Base-by-base conservation (phyloP, 768 basidiomycete species). In the Gautieria morchelliformis region DNA sequence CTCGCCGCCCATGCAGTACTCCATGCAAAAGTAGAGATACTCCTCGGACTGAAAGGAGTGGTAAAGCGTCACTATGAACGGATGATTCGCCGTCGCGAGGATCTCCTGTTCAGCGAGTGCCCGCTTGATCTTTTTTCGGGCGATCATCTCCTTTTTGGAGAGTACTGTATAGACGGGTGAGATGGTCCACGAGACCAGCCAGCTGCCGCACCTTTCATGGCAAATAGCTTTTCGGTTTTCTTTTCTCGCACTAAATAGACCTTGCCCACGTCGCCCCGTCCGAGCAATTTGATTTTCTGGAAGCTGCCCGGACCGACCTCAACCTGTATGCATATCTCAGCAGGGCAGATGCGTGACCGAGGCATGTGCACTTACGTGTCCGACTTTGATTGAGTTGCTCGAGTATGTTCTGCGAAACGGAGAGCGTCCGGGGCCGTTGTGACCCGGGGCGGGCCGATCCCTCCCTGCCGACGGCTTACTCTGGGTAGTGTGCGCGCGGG, bases 111-210 rank as follows among this genome's bases (percentile, higher is more conserved):
- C 96, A 4, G 96, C 97, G 66, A 99, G 70, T 9, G 95, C 96
- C 60, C 96, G 84, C 71, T 99, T 99, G 75, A 99, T 95, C 78
- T 99, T 99, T 76, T 95, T 96, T 65, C 96, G 84, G 74, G 95
- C 93, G 70, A 99, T 94, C 95, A 99, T 98, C 77, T 99, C 96
- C 77, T 89, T 91, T 77, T 98, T 98, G 52, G 93, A 96, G 46
- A 99, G 77, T 22, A 99, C 96, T 95, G 66, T 68, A 44, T 22
- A 58, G 33, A 56, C 19, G 32, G 10, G 52, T 35, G 9, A 57
- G 48, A 12, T 30, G 2, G 33, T 37, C 5, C 11, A 10, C 15
- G 27, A 46, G 10, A n/a, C 17, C 24, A 46, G 14, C 17, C 7
- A 10, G 19, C 58, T 56, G 42, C 69, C 80, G 67, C 76, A 93